phyloP scores from a whole-genome alignment of 2,329 filamentous ascomycete genomes.

The Trichoderma sp. region DNA sequence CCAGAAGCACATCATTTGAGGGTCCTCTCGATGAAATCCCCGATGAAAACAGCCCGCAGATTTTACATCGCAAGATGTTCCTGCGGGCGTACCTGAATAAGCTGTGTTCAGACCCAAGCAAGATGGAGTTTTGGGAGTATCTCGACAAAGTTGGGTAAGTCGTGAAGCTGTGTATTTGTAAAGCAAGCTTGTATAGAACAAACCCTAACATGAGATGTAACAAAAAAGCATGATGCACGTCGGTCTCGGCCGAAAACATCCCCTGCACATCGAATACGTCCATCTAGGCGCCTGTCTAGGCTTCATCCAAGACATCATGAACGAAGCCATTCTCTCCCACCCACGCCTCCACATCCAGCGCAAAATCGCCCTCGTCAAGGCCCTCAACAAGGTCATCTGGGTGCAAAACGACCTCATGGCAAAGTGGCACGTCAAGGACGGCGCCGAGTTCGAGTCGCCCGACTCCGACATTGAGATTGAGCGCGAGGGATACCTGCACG shows the following conservation, averaged over 20 bases:
- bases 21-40: constrained; percentile 62
- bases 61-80: constrained; percentile 75
- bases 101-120: constrained; percentile 70
- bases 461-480: constrained; percentile 52
- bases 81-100: constrained; percentile 71
- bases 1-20: constrained; percentile 61
- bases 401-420: constrained; percentile 85
- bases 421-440: constrained; percentile 74
- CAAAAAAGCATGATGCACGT: constrained; percentile 68
- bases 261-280: constrained; percentile 76
- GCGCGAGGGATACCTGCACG: constrained; percentile 62
- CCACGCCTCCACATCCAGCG: constrained; percentile 62
- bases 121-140: constrained; percentile 79
- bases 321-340: constrained; percentile 71
- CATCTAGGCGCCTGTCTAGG: constrained; percentile 71
- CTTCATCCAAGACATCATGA: constrained; percentile 75
- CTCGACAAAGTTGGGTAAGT: constrained; percentile 75
- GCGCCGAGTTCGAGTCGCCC: constrained; percentile 54
- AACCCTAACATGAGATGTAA: neutral
- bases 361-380: constrained; percentile 72
- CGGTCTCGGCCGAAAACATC: constrained; percentile 68
- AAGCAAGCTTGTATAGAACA: neutral
- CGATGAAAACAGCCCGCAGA: constrained; percentile 69
- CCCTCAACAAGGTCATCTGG: constrained; percentile 79
- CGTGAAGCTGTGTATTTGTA: neutral